phyloP scores from a whole-genome alignment of 2,329 filamentous ascomycete genomes.

The Rachicladosporium sp. region DNA sequence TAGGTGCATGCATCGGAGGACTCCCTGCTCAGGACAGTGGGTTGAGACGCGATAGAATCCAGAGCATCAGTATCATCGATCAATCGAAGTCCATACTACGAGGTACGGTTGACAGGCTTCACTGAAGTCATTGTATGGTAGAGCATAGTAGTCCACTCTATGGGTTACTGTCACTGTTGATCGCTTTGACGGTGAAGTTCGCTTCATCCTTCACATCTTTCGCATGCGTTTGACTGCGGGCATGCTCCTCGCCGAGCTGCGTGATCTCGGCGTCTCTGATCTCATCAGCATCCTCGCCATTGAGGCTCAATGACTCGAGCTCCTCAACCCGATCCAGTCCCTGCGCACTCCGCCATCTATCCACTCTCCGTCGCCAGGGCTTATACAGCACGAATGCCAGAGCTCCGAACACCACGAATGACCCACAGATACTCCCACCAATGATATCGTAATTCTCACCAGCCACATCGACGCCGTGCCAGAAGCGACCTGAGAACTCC shows the following conservation, averaged over 20 bases:
- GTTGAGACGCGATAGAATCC: too few species aligned
- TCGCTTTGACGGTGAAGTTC: not conserved
- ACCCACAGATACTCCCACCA: conserved; percentile 72
- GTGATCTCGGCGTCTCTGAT: not conserved
- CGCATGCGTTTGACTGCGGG: not conserved
- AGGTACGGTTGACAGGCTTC: too few species aligned
- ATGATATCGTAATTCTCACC: conserved; percentile 78
- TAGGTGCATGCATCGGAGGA: too few species aligned
- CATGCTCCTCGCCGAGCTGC: not conserved
- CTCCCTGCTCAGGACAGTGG: too few species aligned
- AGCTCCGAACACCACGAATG: conserved; percentile 67
- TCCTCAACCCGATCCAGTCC: conserved; percentile 1
- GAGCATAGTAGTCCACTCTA: too few species aligned
- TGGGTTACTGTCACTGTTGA: not conserved
- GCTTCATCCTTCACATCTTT: not conserved
- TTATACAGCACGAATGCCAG: conserved; percentile 64
- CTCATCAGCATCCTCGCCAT: not conserved
- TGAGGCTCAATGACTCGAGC: not conserved
- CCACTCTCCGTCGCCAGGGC: conserved; percentile 60
- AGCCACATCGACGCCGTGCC: conserved; percentile 69
- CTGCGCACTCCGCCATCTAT: conserved; percentile 15
- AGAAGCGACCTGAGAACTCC: conserved; percentile 64
- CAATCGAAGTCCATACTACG: too few species aligned
- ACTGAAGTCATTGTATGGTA: too few species aligned
- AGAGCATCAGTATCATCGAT: too few species aligned